Evolutionary conservation across 805 yeast species (phyloP), one percentile per base, ranked within the genome.

Genomic region (Starmerella bombi): DNA sequence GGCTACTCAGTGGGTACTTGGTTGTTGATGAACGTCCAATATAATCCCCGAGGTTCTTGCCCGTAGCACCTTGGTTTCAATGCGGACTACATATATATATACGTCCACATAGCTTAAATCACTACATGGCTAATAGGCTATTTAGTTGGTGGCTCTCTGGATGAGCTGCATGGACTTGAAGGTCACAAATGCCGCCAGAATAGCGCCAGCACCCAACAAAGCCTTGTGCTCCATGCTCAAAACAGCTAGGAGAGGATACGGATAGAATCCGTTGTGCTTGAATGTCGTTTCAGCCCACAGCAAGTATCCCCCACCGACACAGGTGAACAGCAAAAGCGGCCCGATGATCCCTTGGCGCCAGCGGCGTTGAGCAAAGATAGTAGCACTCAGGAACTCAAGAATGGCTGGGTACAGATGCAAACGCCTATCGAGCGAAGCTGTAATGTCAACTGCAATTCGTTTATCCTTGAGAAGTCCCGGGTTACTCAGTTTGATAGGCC

Each of bases 391-490:
- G 25, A 44, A 43, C 33, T 53, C 48, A 21, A 51, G 34, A 5
- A 52, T 28, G 3, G 60, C 54, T 17, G 64, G 64, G 36, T 50
- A 50, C 25, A 56, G 41, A 40, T 59, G 64, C 27, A 59, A 41
- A 37, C 42, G 35, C 32, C 51, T 34, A 44, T 59, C 64, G 31
- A 60, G 54, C 39, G 40, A 34, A n/a, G 53, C 40, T 14, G 52
- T 51, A 10, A 54, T 46, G 20, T 19, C 25, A 17, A 43, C 27
- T 23, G 43, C 52, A 27, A 57, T 40, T n/a, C 50, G 44, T 16
- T 47, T 48, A 43, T 57, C 59, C 20, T 53, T 32, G 8, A 59
- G 52, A 25, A 58, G 54, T n/a, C 34, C 33, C 33, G 49, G 51
- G 40, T 57, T 55, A 31, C 37, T 38, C 36, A 48, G 27, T 44